These are phyloP conservation scores for Populus alba DNA, from an alignment of 345 rosid species.

Conservation along the genomic window DNA sequence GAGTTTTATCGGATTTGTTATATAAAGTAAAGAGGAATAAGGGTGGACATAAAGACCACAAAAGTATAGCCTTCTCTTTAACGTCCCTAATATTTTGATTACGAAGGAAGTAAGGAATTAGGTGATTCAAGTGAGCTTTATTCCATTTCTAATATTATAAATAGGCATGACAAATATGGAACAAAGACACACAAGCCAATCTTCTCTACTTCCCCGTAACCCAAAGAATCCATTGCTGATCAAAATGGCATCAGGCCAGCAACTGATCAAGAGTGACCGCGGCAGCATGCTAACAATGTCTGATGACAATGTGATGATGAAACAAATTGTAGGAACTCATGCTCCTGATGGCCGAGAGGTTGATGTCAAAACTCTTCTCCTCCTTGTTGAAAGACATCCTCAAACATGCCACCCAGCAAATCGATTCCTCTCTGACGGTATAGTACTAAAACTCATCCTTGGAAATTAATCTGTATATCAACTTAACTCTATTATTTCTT, in stretches of 20 bases:
- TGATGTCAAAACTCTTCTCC: conserved; percentile 60
- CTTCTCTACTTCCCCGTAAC: neutral
- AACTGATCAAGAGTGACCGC: conserved; percentile 36
- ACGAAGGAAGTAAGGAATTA: conserved; percentile 58
- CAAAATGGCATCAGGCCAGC: neutral
- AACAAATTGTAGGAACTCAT: conserved; percentile 52
- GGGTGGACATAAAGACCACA: neutral
- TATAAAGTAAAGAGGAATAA: no score
- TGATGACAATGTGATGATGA: conserved; percentile 65
- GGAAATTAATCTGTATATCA: neutral
- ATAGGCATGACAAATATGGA: conserved; percentile 16
- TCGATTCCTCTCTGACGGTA: conserved; percentile 30
- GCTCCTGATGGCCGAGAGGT: conserved; percentile 66
- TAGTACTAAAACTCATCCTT: neutral
- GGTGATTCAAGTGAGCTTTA: conserved; percentile 40
- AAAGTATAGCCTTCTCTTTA: conserved; percentile 6
- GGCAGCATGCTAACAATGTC: conserved; percentile 49
- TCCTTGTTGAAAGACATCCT: conserved; percentile 68
- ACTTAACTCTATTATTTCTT: neutral
- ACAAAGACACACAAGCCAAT: conserved; percentile 12
- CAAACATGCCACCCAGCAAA: conserved; percentile 48
- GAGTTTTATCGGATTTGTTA: no score
- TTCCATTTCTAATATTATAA: conserved; percentile 33
- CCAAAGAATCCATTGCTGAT: neutral
- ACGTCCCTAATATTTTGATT: conserved; percentile 28